Evolutionary conservation across 2,329 filamentous ascomycete genomes (phyloP), one percentile per base, ranked within the genome.

Genomic region (Drechslerella stenobrocha): DNA sequence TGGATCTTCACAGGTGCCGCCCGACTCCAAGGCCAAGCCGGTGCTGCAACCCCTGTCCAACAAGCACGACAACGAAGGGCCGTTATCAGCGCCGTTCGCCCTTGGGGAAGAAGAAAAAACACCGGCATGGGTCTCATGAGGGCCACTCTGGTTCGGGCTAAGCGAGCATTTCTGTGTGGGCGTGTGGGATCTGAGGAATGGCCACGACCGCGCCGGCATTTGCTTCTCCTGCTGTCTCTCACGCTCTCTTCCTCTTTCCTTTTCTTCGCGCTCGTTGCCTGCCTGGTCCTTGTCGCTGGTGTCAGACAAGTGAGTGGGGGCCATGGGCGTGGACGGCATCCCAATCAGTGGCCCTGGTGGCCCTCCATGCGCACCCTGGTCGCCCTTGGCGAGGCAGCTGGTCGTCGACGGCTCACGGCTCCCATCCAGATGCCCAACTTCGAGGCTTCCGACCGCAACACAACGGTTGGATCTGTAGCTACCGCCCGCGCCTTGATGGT

Each of bases 101-200:
- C n/a, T n/a, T 5, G 28, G 11, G 28, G 51, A 64, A 64, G 51
- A 67, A 67, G 55, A 67, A 67, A 67, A 59, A 67, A 57, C 55
- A 45, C 35, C 34, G 32, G 55, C 55, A 67, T 45, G 63, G 55
- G n/a, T 47, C 34, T 40, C 53, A 65, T 34, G 58, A 58, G 42
- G 15, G 18, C 60, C 53, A 59, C 53, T 40, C 47, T 66, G 42
- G 28, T 66, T 58, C 48, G 34, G 59, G 52, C 20, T 30, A 64
- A 52, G 45, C 59, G 59, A 55, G 28, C 34, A 37, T 47, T 56
- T 28, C 47, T 44, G 40, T 46, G 26, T 35, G 37, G 60, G 52
- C 46, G 60, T 58, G 53, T 52, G 46, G 47, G 52, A 50, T 32
- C 34, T 55, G 30, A 50, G 42, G 35, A 66, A 59, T 53, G 53